Base-by-base conservation (phyloP, 2,329 filamentous ascomycete genomes). In the Grosmannia penicillata region DNA sequence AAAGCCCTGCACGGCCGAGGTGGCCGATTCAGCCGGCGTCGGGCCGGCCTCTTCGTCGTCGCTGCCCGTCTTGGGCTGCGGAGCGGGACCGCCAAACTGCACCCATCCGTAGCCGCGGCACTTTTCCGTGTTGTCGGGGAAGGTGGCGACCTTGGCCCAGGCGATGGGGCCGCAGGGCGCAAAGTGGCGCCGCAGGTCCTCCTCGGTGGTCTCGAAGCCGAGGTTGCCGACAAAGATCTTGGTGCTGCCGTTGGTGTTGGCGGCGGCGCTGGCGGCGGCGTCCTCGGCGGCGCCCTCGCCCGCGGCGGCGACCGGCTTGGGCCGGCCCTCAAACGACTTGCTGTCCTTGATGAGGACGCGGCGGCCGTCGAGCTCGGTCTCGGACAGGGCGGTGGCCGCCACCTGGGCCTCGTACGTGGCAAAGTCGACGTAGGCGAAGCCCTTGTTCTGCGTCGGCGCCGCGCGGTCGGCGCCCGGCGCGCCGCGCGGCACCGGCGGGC, bases 31-130 rank as follows among this genome's bases (percentile, higher is more conserved):
- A 26, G 43, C 37, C 7, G 41, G 37, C 2, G 41, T 14, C 13
- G 11, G 18, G 23, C 8, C n/a, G 1, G 28, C n/a, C n/a, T 18
- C 21, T 35, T 31, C 26, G 22, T 11, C 15, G 35, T 17, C 23
- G 26, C 37, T 36, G 21, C n/a, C 36, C 33, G 17, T 9, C 8
- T 3, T 27, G 7, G 11, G 7, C 26, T 5, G 10, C 4, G 26
- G 7, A 10, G 26, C 18, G 8, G 18, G 18, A 29, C 38, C 36
- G 53, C 79, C 78, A 59, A 96, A 98, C 44, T 83, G 83, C 44
- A 98, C 76, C 87, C 91, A 98, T 6, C 80, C 91, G 60, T 81
- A 98, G 15, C 91, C 93, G 63, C 96, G 96, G 66, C 91, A 98
- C 63, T 96, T 98, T 31, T 91, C 91, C 17, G 80, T 80, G 24